These are phyloP conservation scores for Sporothrix euskadiensis DNA, from an alignment of 2,329 filamentous ascomycete genomes.

Conservation along the genomic window DNA sequence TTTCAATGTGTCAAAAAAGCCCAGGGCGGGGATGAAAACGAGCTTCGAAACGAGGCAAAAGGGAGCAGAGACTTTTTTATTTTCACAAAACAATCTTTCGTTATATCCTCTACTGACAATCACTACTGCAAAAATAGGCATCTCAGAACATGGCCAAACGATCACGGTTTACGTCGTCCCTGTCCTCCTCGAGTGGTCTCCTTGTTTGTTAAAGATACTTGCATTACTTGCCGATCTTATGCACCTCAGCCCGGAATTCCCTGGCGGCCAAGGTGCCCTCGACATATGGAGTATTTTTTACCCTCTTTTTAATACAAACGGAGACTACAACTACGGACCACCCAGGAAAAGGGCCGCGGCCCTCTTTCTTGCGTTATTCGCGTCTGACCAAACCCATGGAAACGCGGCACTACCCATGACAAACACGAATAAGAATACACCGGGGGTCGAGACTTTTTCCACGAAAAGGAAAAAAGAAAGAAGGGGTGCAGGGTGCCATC, in stretches of 20 bases:
- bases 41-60: constrained; percentile 6
- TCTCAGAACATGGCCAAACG: constrained; percentile 2
- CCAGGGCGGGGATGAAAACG: not conserved
- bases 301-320: not conserved
- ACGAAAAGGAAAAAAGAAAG: not conserved
- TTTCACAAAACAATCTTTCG: not conserved
- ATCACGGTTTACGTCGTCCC: not conserved
- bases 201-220: not conserved
- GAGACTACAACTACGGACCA: not conserved
- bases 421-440: not conserved
- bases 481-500: not conserved
- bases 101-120: not conserved
- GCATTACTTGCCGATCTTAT: constrained; percentile 1
- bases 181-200: not conserved
- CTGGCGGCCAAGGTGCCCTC: not conserved
- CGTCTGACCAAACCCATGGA: constrained; percentile 7
- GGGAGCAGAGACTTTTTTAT: not conserved
- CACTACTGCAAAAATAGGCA: not conserved
- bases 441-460: not conserved
- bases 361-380: constrained; percentile 14
- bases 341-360: not conserved
- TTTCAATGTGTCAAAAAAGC: not conserved
- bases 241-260: constrained; percentile 20
- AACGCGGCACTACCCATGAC: constrained; percentile 14
- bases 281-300: not conserved